Conservation (phyloP, 2,329 filamentous ascomycete species). For the Teratosphaeria zuluensis region DNA sequence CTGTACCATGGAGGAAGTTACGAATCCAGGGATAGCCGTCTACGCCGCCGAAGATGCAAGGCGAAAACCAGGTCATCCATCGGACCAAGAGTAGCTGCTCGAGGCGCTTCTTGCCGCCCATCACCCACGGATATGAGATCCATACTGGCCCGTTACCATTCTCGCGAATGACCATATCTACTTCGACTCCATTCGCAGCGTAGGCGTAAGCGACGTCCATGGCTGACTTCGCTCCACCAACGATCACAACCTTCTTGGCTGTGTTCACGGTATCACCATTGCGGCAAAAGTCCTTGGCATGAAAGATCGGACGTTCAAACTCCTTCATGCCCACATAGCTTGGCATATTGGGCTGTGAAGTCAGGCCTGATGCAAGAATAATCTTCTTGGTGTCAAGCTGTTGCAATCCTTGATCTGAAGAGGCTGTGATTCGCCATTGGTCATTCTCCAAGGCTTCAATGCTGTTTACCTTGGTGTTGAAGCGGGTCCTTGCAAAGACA, state of each 20-base stretch:
- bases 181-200: constrained; percentile 41
- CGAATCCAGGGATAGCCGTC: constrained; percentile 50
- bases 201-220: constrained; percentile 55
- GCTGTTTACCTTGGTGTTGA: constrained; percentile 32
- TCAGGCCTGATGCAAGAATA: constrained; percentile 53
- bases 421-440: background rate
- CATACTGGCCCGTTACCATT: constrained; percentile 51
- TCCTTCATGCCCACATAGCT: constrained; percentile 38
- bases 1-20: constrained; percentile 48
- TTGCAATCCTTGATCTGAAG: background rate
- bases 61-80: constrained; percentile 63
- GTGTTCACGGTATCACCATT: background rate
- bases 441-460: background rate
- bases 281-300: background rate
- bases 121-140: constrained; percentile 45
- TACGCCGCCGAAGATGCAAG: constrained; percentile 60
- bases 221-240: constrained; percentile 54
- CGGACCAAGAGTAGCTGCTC: constrained; percentile 60
- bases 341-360: constrained; percentile 46
- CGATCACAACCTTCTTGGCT: constrained; percentile 26
- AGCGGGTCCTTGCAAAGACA: constrained; percentile 39
- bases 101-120: constrained; percentile 24
- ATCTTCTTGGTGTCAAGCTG: constrained; percentile 41
- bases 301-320: constrained; percentile 1
- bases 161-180: constrained; percentile 50